Conservation (phyloP, 2,329 filamentous ascomycete genomes). For the Alternaria angustiovoidea region DNA sequence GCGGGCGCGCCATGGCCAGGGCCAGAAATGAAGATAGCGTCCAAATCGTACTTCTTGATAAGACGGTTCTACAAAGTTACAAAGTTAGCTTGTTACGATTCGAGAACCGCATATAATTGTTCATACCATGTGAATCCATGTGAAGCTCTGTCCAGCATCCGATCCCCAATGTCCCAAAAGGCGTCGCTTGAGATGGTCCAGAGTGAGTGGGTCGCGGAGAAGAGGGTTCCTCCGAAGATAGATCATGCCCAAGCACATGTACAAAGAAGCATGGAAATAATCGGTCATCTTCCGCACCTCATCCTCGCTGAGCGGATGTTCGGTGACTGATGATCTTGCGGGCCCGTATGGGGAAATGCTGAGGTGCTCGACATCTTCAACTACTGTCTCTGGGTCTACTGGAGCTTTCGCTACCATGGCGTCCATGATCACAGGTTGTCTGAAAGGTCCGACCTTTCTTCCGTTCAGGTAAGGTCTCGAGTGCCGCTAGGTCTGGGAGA, state of each 20-base stretch:
- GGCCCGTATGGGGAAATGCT: conserved; percentile 68
- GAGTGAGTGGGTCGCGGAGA: conserved; percentile 71
- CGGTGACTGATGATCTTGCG: conserved; percentile 69
- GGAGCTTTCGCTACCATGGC: conserved; percentile 34
- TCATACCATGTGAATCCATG: conserved; percentile 75
- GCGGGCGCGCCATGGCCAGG: conserved; percentile 81
- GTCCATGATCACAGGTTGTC: conserved; percentile 28
- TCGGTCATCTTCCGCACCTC: conserved; percentile 74
- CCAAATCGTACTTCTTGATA: conserved; percentile 80
- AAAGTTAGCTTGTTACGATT: background rate
- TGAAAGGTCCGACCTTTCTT: conserved; percentile 9
- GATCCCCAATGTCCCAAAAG: conserved; percentile 82
- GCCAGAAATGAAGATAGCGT: conserved; percentile 77
- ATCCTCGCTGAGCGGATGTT: conserved; percentile 68
- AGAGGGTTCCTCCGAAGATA: conserved; percentile 79
- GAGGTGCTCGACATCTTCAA: conserved; percentile 40
- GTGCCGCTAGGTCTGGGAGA: conserved; percentile 5
- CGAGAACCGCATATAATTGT: background rate
- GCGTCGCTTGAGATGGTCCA: conserved; percentile 76
- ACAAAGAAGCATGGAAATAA: conserved; percentile 78
- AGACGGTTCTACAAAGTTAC: conserved; percentile 64
- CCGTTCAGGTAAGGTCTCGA: conserved; percentile 7
- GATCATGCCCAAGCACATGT: conserved; percentile 81
- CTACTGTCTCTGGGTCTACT: conserved; percentile 33
- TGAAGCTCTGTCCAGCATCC: conserved; percentile 81